Base-by-base conservation (phyloP, 768 basidiomycete genomes). In the Pilatotrama ljubarskyi region DNA sequence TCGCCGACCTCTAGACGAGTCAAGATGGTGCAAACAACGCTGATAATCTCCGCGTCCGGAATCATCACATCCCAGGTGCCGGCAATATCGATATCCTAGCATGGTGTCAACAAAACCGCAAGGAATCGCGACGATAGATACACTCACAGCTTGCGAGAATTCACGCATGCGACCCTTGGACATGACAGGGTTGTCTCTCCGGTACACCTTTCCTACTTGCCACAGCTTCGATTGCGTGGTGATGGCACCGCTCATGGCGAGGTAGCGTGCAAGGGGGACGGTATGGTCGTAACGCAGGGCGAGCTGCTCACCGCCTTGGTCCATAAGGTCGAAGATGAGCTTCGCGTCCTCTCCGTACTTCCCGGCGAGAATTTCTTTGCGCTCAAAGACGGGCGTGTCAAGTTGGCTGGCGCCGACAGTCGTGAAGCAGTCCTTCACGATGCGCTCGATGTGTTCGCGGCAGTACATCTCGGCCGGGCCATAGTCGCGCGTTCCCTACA, bases 131-230 rank as follows among this genome's bases (percentile, higher is more conserved):
- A 6, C 10, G 5, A 18, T 24, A 14, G 13, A 5, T 36, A n/a
- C 2, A 57, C 61, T 35, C 46, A 67, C 66, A 63, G 96, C 97
- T 74, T 99, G 97, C 69, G 90, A 93, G 70, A 99, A 99, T 77
- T 99, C 97, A 59, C 97, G 84, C 95, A 99, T 97, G 25, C 97
- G 82, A 0, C 97, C 97, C 77, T 99, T 99, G 26, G 88, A 90
- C 89, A 98, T 95, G 57, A 95, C 95, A 0, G 97, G 97, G 64
- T 88, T 93, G 75, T 99, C 97, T 70, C 97, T 78, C 62, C 97
- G 80, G 74, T 98, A 99, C 18, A 99, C 97, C 76, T 98, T 99
- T n/a, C 95, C 95, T 51, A 99, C 87, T 73, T 98, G 97, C 88
- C 94, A 99, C 14, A 98, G 73, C 76, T 98, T 98, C 62, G 86